These are phyloP conservation scores for Ophiocordyceps australis DNA, from an alignment of 2,329 filamentous ascomycete genomes.

Conservation along the genomic window DNA sequence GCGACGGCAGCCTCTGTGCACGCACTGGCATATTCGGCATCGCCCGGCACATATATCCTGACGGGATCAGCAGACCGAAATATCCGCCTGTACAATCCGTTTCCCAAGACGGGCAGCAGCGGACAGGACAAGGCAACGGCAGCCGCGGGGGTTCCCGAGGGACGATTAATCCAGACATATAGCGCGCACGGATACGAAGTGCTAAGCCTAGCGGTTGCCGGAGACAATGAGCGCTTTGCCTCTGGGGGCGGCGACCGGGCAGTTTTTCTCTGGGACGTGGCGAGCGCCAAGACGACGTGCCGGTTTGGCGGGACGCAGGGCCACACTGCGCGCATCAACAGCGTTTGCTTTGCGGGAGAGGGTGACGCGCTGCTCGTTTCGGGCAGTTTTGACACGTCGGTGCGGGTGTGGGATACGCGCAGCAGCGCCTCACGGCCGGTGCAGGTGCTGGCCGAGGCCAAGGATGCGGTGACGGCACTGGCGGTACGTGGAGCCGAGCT, in stretches of 20 bases:
- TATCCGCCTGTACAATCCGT: slow-evolving; percentile 73
- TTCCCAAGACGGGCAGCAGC: slow-evolving; percentile 23
- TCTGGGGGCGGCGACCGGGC: slow-evolving; percentile 79
- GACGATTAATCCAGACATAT: slow-evolving; percentile 70
- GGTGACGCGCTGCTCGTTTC: slow-evolving; percentile 56
- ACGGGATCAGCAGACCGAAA: slow-evolving; percentile 73
- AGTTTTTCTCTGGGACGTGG: slow-evolving; percentile 91
- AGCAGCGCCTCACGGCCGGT: slow-evolving; percentile 40
- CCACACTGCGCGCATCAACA: slow-evolving; percentile 59
- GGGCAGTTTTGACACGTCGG: slow-evolving; percentile 57
- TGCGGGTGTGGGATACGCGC: slow-evolving; percentile 58
- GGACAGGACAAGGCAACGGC: slow-evolving; percentile 9
- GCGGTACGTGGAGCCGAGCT: slow-evolving; percentile 36
- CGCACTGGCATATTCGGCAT: slow-evolving; percentile 53
- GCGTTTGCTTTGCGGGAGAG: slow-evolving; percentile 60
- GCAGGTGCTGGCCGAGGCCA: slow-evolving; percentile 55
- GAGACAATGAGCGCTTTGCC: slow-evolving; percentile 69
- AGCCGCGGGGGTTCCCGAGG: slow-evolving; percentile 17
- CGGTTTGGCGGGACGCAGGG: slow-evolving; percentile 48
- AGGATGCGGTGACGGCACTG: slow-evolving; percentile 43
- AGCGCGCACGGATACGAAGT: slow-evolving; percentile 84
- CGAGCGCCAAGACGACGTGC: slow-evolving; percentile 56
- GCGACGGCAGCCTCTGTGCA: slow-evolving; percentile 45
- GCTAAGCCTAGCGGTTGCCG: slow-evolving; percentile 55
- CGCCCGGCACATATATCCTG: slow-evolving; percentile 59